Conservation (phyloP, 2,329 filamentous ascomycete species). For the Aspergillus jensenii region DNA sequence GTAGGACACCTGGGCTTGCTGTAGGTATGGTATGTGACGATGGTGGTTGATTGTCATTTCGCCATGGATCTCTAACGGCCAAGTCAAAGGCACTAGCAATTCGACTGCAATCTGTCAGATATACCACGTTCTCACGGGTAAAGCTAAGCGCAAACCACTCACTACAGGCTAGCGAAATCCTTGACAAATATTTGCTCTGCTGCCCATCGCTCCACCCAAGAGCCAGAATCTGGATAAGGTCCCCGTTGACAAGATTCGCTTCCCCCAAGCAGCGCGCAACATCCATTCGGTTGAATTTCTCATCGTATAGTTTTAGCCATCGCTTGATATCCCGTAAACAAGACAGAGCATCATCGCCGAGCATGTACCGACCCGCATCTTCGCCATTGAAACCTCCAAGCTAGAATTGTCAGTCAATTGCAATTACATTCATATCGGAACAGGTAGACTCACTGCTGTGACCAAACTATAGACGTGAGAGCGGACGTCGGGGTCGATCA, state of each 20-base stretch:
- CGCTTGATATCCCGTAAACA: conserved; percentile 89
- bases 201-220: conserved; percentile 72
- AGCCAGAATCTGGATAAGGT: conserved; percentile 85
- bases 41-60: conserved; percentile 92
- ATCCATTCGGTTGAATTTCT: conserved; percentile 90
- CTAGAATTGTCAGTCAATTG: conserved; percentile 46
- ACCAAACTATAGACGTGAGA: conserved; percentile 92
- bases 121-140: conserved; percentile 1
- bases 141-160: conserved; percentile 24
- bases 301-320: conserved; percentile 94
- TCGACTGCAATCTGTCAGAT: conserved; percentile 58
- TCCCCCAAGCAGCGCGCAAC: conserved; percentile 91
- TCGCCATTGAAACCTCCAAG: conserved; percentile 80
- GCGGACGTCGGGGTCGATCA: conserved; percentile 87
- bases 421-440: conserved; percentile 14
- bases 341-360: conserved; percentile 90
- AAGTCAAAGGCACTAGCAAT: conserved; percentile 86
- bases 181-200: conserved; percentile 72
- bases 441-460: conserved; percentile 70
- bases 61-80: conserved; percentile 81
- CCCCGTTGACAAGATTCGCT: conserved; percentile 85
- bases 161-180: conserved; percentile 77
- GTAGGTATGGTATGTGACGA: conserved; percentile 83
- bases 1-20: conserved; percentile 83
- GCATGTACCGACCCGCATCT: conserved; percentile 77